Base-by-base conservation (phyloP, 306 rosid species). In the Vigna angularis region DNA sequence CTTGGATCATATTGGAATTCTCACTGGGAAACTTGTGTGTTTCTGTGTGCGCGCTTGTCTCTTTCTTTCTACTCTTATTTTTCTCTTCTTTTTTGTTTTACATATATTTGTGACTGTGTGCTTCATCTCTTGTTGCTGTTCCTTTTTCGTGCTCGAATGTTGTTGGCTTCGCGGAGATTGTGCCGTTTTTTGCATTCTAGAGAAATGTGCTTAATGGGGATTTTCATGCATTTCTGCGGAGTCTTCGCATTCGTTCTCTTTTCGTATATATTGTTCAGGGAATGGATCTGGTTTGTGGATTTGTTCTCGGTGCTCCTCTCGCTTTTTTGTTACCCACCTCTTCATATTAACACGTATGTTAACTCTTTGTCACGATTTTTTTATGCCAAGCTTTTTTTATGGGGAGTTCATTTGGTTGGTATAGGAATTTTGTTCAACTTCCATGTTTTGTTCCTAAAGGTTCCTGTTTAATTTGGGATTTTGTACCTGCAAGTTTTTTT, bases 1-100 rank as follows among this genome's bases (percentile, higher is more conserved):
- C 78, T 63, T 83, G 83, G 92, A 92, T 92, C 93, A 81, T 86
- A 70, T 84, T 83, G 65, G 80, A 87, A 77, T 87, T 85, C 74
- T 79, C 45, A 18, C 81, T 74, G 47, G 45, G 36, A 64, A 84
- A 77, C 56, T 26, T 52, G 65, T 76, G 50, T 45, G 50, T 12
- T 3, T 83, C 74, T 66, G 28, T 72, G 58, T 77, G 74, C 78
- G 52, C 72, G 65, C 76, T 75, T 80, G 74, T 79, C 72, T 71
- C 57, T 79, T 81, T 77, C 26, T 73, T 40, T 15, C 30, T 59
- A 61, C 52, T 72, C 24, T 17, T 42, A 4, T 82, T 59, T 61
- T 15, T 1, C 64, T 20, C 47, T 38, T 44, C 3, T 45, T 70
- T 20, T 17, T 52, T 63, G 8, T 81, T 18, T 38, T 78, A 53